Percentiles rank a stretch among this genome's conserved stretches.
Evolutionary conservation across 805 yeast genomes (phyloP).

Genomic region (Candida patagonica): DNA sequence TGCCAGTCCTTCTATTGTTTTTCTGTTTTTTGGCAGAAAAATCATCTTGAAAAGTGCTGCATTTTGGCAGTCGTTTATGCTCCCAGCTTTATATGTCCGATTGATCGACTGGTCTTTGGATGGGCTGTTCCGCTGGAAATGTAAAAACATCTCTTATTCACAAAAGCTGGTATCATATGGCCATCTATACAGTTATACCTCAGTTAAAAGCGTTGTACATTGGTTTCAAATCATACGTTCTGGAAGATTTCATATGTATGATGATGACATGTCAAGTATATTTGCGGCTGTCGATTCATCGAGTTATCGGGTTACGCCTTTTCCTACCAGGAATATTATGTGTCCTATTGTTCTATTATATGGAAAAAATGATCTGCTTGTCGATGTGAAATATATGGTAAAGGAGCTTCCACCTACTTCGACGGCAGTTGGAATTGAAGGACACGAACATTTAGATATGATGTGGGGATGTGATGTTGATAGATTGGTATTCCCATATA

Average conservation of each 20-base stretch:
- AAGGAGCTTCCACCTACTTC: slow-evolving; percentile 49
- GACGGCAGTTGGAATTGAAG: slow-evolving; percentile 43
- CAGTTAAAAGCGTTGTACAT: slow-evolving; percentile 89
- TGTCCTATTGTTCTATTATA: slow-evolving; percentile 72
- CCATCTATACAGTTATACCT: slow-evolving; percentile 83
- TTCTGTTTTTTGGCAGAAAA: slow-evolving; percentile 60
- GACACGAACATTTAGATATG: slow-evolving; percentile 86
- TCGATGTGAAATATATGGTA: slow-evolving; percentile 73
- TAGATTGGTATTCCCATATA: slow-evolving; percentile 18
- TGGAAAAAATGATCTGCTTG: slow-evolving; percentile 73
- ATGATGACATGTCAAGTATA: slow-evolving; percentile 37
- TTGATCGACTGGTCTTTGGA: slow-evolving; percentile 64
- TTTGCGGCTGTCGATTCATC: slow-evolving; percentile 26
- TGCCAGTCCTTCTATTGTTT: slow-evolving; percentile 67
- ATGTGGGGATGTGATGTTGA: slow-evolving; percentile 74
- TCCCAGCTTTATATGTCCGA: slow-evolving; percentile 64
- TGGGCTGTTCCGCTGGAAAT: slow-evolving; percentile 71
- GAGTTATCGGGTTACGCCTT: slow-evolving; percentile 43
- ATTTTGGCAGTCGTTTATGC: slow-evolving; percentile 70
- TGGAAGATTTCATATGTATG: slow-evolving; percentile 80
- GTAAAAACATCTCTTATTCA: slow-evolving; percentile 54
- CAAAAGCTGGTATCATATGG: slow-evolving; percentile 78
- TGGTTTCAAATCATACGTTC: slow-evolving; percentile 87
- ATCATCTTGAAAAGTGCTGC: slow-evolving; percentile 67
- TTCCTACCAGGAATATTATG: slow-evolving; percentile 56